phyloP scores from a whole-genome alignment of 352 stramenopile species.

The Pythium coloratum region DNA sequence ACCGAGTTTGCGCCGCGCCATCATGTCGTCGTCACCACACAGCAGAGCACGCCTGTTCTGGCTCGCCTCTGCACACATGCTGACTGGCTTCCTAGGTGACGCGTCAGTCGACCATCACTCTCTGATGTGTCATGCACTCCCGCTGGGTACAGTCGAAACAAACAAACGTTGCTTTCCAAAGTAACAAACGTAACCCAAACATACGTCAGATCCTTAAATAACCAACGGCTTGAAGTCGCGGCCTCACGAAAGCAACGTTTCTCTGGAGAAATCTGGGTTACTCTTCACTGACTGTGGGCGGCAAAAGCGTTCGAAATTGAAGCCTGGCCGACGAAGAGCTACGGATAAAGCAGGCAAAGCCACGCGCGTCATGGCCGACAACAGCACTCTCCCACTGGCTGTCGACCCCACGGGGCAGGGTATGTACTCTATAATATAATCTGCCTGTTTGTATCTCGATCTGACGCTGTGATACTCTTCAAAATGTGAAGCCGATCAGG shows the following conservation, averaged over 20 bases:
- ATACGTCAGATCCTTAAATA: not conserved
- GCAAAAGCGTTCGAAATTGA: conserved; percentile 28
- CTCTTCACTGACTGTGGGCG: conserved; percentile 4
- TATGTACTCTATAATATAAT: not conserved
- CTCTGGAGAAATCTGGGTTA: not conserved
- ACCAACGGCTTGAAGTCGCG: conserved; percentile 5
- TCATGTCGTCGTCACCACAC: conserved; percentile 1
- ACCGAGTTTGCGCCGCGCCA: not conserved
- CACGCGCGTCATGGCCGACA: conserved; percentile 21
- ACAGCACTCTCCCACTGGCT: conserved; percentile 17
- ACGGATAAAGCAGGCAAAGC: conserved; percentile 7
- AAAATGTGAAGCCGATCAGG: conserved; percentile 9
- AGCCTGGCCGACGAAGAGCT: conserved; percentile 4
- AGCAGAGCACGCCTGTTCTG: not conserved
- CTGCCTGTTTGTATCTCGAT: not conserved
- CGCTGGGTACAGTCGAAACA: not conserved
- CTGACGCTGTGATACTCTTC: not conserved
- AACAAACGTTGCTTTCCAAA: conserved; percentile 3
- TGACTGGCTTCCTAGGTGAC: conserved; percentile 9
- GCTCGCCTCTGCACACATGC: conserved; percentile 9
- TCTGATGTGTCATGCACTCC: not conserved
- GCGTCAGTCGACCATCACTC: not conserved
- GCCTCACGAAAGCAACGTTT: not conserved
- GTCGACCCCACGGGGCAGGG: conserved; percentile 17
- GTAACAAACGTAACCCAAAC: not conserved